Base-by-base conservation (phyloP, 257 asterid species). In the Gentiana macrophylla region DNA sequence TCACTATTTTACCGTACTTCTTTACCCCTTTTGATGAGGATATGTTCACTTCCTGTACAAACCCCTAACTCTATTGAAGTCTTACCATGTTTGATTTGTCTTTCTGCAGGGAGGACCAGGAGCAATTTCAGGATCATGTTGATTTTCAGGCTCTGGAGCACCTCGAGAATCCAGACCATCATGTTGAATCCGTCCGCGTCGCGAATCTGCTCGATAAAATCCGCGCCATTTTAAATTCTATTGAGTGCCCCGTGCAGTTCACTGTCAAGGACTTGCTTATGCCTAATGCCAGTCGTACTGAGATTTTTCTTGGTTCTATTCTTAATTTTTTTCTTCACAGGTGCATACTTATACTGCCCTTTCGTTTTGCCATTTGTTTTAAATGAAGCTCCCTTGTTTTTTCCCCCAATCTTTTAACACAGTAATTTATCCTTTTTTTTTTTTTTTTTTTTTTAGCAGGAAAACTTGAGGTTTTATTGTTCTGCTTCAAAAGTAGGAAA, bases 141-240 rank as follows among this genome's bases (percentile, higher is more conserved):
- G 95, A 85, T 63, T 92, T 92, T 54, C 87, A 74, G 54, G 95
- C 89, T 50, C 72, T 87, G 69, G 86, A 81, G 77, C 80, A 66
- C 67, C 71, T 92, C 4, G 94, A 88, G 58, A 87, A 83, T 64
- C 94, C 95, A 24, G 97, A 92, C n/a, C 57, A 65, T 45, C 98
- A 92, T 38, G 59, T 71, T 11, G 83, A 81, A 55, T 68, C 96
- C 34, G 65, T 81, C 59, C 86, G 63, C 41, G 15, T 72, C 51
- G 67, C 78, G 67, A 80, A 83, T 77, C 54, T 92, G 75, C 77
- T 52, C 61, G 65, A 71, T 61, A 80, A 75, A 57, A 60, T 83
- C 55, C 77, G 78, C 35, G 70, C 72, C 11, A 34, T 78, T 32
- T 32, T 92, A 55, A 70, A 61, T 35, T 78, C 80, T 62, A 57